These are phyloP conservation scores for Coniella vitis DNA, from an alignment of 2,329 filamentous ascomycete genomes.

Conservation along the genomic window DNA sequence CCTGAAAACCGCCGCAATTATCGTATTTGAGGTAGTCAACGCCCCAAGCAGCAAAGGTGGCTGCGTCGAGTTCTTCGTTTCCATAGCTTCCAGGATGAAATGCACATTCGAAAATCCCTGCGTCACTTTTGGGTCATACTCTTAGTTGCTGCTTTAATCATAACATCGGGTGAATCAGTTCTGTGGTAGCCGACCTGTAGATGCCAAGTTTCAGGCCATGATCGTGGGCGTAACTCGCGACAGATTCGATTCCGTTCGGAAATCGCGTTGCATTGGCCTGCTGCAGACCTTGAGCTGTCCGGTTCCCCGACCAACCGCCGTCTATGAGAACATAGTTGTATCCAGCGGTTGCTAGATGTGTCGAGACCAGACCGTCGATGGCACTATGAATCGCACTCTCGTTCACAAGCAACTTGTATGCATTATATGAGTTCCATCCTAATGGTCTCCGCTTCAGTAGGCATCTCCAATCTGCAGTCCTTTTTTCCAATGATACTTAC, in stretches of 20 bases:
- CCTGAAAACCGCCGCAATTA: conserved; percentile 10
- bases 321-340: not conserved
- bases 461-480: too few relatives aligned
- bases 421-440: not conserved
- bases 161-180: not conserved
- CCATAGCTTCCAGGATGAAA: not conserved
- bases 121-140: not conserved
- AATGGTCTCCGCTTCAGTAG: too few relatives aligned
- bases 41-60: conserved; percentile 5
- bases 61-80: conserved; percentile 5
- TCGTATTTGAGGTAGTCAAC: conserved; percentile 9
- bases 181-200: not conserved
- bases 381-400: not conserved
- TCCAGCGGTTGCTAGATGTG: not conserved
- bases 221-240: not conserved
- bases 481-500: too few relatives aligned
- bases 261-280: not conserved
- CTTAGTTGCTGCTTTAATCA: too few relatives aligned
- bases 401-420: not conserved
- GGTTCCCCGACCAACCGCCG: not conserved
- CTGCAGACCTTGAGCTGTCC: not conserved
- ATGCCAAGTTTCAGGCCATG: not conserved
- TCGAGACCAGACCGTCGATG: not conserved
- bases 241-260: not conserved
- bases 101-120: not conserved